Evolutionary conservation across 2,329 filamentous ascomycete species (phyloP).

Genomic region (Aspergillus glaucus): DNA sequence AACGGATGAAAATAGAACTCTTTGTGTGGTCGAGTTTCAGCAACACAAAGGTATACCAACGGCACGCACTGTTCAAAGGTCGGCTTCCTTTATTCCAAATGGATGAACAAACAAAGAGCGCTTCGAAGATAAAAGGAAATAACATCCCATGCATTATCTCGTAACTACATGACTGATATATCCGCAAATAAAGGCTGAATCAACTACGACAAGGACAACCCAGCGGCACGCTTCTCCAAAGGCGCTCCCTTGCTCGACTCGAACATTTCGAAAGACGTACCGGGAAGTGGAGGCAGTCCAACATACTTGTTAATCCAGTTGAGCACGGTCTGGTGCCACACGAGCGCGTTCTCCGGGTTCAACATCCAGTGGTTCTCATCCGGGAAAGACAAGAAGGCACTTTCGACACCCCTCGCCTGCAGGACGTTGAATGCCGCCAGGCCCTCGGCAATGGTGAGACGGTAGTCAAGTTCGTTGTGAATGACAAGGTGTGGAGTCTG

Average conservation of each 20-base stretch:
- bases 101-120: not conserved
- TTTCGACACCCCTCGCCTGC: constrained; percentile 67
- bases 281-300: constrained; percentile 43
- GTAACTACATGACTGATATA: not conserved
- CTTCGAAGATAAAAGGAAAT: not conserved
- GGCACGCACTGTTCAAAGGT: not conserved
- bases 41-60: no score
- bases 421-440: constrained; percentile 80
- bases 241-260: constrained; percentile 1
- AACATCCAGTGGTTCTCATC: constrained; percentile 79
- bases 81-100: constrained; percentile 1
- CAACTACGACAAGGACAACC: not conserved
- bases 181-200: not conserved
- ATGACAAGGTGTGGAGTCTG: constrained; percentile 82
- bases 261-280: constrained; percentile 18
- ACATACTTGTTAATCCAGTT: constrained; percentile 63
- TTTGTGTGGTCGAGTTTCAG: not conserved
- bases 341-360: constrained; percentile 81
- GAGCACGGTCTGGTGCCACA: constrained; percentile 84
- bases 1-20: constrained; percentile 2
- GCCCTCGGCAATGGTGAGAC: constrained; percentile 77
- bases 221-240: constrained; percentile 12
- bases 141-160: not conserved
- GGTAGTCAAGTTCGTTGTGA: constrained; percentile 85
- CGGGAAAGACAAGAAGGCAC: constrained; percentile 72